Percentiles rank a stretch among this genome's conserved stretches.
phyloP scores from a whole-genome alignment of 2,329 filamentous ascomycete genomes.

The Dactylellina parvicollis region DNA sequence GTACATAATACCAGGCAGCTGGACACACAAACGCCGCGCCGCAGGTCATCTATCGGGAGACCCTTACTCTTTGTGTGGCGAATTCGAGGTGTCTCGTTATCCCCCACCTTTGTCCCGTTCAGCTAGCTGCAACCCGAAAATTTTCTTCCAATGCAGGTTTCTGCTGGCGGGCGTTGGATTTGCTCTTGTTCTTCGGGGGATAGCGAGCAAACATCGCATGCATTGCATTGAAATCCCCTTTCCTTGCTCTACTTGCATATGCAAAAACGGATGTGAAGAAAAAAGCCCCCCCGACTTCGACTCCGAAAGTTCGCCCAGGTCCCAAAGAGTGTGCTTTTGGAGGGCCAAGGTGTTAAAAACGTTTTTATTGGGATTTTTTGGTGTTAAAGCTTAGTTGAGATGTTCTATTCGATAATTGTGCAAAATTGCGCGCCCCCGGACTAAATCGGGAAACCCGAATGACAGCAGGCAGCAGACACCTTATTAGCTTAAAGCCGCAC shows the following conservation, averaged over 20 bases:
- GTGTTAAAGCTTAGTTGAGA: too few relatives aligned
- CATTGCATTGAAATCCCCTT: conserved; percentile 22
- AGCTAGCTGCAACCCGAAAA: conserved; percentile 46
- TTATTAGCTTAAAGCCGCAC: conserved; percentile 1
- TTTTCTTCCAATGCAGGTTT: conserved; percentile 30
- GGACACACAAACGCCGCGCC: not conserved
- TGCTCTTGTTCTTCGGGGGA: conserved; percentile 8
- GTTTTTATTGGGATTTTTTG: not conserved
- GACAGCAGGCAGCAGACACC: too few relatives aligned
- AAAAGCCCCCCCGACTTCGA: conserved; percentile 25
- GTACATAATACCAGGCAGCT: conserved; percentile 35
- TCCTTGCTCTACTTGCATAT: conserved; percentile 5
- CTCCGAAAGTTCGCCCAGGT: conserved; percentile 2
- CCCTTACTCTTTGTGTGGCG: conserved; percentile 5
- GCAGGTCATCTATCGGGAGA: not conserved
- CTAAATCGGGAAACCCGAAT: too few relatives aligned
- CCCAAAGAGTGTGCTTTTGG: not conserved
- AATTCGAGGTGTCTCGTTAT: conserved; percentile 24
- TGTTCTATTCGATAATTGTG: too few relatives aligned
- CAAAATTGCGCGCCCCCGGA: too few relatives aligned
- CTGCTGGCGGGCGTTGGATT: conserved; percentile 3
- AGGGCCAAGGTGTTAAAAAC: not conserved
- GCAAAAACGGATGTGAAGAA: conserved; percentile 1
- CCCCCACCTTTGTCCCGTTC: conserved; percentile 28
- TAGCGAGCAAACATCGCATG: conserved; percentile 50